A percentile compares a stretch with the other conserved stretches of the same genome.
phyloP scores from a whole-genome alignment of 257 asterid genomes.

The Solanum etuberosum region DNA sequence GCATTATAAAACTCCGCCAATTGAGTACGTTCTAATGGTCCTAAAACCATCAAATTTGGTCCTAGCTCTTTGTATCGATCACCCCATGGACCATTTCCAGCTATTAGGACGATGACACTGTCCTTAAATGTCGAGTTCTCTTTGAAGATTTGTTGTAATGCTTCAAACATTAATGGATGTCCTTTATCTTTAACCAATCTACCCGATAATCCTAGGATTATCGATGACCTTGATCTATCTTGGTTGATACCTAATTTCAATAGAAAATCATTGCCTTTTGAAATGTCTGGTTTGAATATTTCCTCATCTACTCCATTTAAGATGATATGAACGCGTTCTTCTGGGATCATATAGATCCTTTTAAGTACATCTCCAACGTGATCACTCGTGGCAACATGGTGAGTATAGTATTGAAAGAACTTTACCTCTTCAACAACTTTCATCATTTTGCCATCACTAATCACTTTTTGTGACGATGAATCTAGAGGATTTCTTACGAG shows the following conservation, averaged over 20 bases:
- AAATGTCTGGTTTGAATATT: neutral
- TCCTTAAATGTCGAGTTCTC: conserved; percentile 32
- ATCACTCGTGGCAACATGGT: conserved; percentile 74
- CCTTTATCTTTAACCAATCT: conserved; percentile 81
- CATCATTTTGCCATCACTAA: conserved; percentile 20
- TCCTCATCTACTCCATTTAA: conserved; percentile 7
- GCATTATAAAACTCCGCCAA: conserved; percentile 50
- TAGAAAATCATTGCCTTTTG: neutral
- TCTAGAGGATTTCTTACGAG: conserved; percentile 17
- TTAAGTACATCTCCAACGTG: conserved; percentile 57
- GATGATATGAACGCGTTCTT: conserved; percentile 56
- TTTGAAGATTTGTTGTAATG: conserved; percentile 37
- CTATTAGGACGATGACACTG: conserved; percentile 39
- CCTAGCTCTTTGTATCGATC: conserved; percentile 50
- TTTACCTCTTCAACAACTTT: conserved; percentile 64
- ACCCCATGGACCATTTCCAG: conserved; percentile 84
- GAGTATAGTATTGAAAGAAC: conserved; percentile 51
- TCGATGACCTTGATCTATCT: neutral
- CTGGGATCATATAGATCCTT: conserved; percentile 66
- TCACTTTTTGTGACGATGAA: neutral
- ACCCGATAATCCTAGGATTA: conserved; percentile 60
- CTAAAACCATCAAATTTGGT: conserved; percentile 31
- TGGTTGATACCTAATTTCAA: neutral
- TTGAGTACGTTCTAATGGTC: conserved; percentile 39
- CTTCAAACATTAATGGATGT: conserved; percentile 56